Percentiles rank a stretch among this genome's conserved stretches.
Conservation (phyloP, 768 basidiomycete genomes). For the Agaricus blazei region DNA sequence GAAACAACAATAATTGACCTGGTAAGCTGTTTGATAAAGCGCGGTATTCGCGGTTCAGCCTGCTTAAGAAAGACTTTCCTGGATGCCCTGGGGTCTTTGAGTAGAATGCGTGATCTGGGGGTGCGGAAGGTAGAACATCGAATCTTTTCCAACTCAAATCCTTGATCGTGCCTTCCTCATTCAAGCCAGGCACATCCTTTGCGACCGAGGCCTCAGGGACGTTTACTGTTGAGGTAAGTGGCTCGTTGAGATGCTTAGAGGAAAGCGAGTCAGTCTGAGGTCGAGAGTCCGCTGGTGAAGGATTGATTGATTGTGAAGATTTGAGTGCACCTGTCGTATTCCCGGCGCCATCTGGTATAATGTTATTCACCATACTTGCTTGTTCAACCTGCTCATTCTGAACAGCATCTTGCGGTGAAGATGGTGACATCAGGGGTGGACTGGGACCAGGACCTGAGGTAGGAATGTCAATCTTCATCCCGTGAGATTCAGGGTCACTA, state of each 20-base stretch:
- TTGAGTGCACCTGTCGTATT: neutral
- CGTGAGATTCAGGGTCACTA: neutral
- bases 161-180: constrained; percentile 25
- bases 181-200: neutral
- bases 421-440: neutral
- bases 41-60: constrained; percentile 81
- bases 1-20: constrained; percentile 42
- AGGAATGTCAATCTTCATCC: constrained; percentile 2
- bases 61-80: constrained; percentile 66
- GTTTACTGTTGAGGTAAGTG: constrained; percentile 2
- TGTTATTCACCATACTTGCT: constrained; percentile 1
- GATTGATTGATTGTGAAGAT: constrained; percentile 1
- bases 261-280: neutral
- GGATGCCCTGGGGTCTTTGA: constrained; percentile 55
- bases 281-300: neutral
- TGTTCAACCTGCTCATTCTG: constrained; percentile 4
- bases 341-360: neutral
- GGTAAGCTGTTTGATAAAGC: constrained; percentile 76
- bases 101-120: constrained; percentile 79
- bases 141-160: constrained; percentile 68
- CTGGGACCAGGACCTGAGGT: neutral
- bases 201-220: constrained; percentile 10
- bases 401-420: constrained; percentile 1
- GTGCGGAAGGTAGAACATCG: constrained; percentile 68
- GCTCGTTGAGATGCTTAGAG: neutral